Evolutionary conservation across 139 green algal species (phyloP).

Genomic region (Chlamydomonas sp.): DNA sequence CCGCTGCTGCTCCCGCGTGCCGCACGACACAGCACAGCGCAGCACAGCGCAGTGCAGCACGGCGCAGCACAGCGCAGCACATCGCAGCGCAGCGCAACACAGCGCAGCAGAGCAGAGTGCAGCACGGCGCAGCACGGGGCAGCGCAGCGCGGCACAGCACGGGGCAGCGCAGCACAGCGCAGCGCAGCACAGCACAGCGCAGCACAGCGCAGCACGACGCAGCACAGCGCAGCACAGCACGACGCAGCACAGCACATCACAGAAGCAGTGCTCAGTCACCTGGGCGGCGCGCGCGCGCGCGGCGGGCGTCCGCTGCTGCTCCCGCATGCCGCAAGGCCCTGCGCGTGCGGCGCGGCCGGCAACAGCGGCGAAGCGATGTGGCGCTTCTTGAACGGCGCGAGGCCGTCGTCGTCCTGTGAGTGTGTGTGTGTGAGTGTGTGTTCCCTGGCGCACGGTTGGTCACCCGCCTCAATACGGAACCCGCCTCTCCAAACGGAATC

Average conservation of each 20-base stretch:
- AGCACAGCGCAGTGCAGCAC: neutral
- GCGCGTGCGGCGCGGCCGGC: too few relatives aligned
- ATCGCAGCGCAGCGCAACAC: too few relatives aligned
- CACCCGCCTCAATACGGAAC: too few relatives aligned
- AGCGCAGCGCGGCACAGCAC: too few relatives aligned
- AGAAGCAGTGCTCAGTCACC: too few relatives aligned
- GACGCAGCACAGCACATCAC: too few relatives aligned
- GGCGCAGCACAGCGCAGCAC: neutral
- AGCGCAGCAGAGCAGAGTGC: neutral
- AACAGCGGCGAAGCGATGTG: neutral
- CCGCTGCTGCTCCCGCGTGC: neutral
- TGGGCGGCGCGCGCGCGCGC: too few relatives aligned
- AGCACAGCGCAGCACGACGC: neutral
- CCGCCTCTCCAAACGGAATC: too few relatives aligned
- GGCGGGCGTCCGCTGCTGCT: neutral
- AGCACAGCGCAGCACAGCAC: neutral
- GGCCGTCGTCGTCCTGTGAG: conserved; percentile 27
- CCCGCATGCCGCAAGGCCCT: neutral
- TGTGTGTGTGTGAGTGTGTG: too few relatives aligned
- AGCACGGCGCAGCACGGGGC: too few relatives aligned
- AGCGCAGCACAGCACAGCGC: neutral
- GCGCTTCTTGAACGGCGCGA: conserved; percentile 37
- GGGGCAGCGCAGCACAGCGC: too few relatives aligned
- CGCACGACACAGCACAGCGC: neutral
- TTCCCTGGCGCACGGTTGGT: too few relatives aligned